Percentiles rank a stretch among this genome's conserved stretches.
Evolutionary conservation across 192 early-diverging fungal species (phyloP).

Genomic region (Pilobolus umbonatus): DNA sequence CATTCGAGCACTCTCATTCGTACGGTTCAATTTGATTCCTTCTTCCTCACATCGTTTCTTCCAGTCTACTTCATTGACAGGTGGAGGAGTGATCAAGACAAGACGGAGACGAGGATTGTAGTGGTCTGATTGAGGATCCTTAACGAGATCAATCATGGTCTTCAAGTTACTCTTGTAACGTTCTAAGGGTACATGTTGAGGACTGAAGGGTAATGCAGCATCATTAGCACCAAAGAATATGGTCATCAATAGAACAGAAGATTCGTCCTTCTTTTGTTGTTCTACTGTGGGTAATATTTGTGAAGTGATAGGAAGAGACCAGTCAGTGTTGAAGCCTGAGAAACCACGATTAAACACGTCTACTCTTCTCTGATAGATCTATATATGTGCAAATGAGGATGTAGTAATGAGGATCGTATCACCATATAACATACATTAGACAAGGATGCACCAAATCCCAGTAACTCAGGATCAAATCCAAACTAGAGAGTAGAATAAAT

Average conservation of each 20-base stretch:
- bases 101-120: constrained; percentile 59
- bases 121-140: constrained; percentile 40
- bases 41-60: constrained; percentile 19
- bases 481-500: constrained; percentile 2
- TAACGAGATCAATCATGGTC: constrained; percentile 52
- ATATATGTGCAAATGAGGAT: no score
- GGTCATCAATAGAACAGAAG: constrained; percentile 54
- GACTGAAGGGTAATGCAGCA: constrained; percentile 40
- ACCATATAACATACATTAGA: constrained; percentile 18
- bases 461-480: constrained; percentile 24
- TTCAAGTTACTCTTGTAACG: constrained; percentile 58
- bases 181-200: constrained; percentile 59
- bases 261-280: constrained; percentile 2
- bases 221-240: constrained; percentile 87
- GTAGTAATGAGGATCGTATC: no score
- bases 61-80: constrained; percentile 54
- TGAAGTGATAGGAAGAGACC: constrained; percentile 48
- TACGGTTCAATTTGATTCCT: constrained; percentile 34
- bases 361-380: constrained; percentile 60
- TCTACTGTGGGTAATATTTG: constrained; percentile 45
- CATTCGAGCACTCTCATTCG: constrained; percentile 32
- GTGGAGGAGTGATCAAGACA: constrained; percentile 69
- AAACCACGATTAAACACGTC: constrained; percentile 81
- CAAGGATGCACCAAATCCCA: constrained; percentile 16
- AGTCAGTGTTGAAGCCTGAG: constrained; percentile 71